Conservation (phyloP, 2,329 filamentous ascomycete genomes). For the Colletotrichum simmondsii region DNA sequence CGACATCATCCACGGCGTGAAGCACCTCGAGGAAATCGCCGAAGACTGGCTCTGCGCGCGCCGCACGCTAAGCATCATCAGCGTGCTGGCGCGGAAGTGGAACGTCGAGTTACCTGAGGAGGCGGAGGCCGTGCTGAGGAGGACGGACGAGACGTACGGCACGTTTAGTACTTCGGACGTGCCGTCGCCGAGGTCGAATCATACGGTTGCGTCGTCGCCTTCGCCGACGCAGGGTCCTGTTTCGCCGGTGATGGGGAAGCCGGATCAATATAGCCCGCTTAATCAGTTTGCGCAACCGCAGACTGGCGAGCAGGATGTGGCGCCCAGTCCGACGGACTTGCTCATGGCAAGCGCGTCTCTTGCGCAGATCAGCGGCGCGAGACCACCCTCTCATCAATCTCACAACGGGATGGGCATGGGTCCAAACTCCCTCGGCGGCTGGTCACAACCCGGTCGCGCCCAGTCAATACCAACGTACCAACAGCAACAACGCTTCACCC, state of each 20-base stretch:
- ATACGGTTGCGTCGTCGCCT: conserved; percentile 40
- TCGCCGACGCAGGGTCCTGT: conserved; percentile 38
- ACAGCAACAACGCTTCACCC: conserved; percentile 31
- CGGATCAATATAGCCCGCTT: conserved; percentile 48
- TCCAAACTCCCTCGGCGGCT: conserved; percentile 32
- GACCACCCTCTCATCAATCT: conserved; percentile 24
- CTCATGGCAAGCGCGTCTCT: conserved; percentile 39
- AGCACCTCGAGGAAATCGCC: conserved; percentile 93
- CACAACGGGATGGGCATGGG: background rate
- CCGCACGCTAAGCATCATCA: conserved; percentile 85
- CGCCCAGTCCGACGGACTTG: conserved; percentile 41
- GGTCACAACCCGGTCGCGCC: conserved; percentile 39
- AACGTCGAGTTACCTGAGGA: conserved; percentile 87
- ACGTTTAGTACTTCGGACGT: conserved; percentile 72
- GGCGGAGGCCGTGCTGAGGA: conserved; percentile 78
- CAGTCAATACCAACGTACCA: conserved; percentile 43
- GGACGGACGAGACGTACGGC: conserved; percentile 84
- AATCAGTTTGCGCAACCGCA: conserved; percentile 46
- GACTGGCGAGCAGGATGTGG: conserved; percentile 37
- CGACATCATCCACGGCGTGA: conserved; percentile 90
- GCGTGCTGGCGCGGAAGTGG: conserved; percentile 89
- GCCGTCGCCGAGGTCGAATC: conserved; percentile 60
- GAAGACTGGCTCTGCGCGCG: conserved; percentile 94
- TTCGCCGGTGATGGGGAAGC: conserved; percentile 36
- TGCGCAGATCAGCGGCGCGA: conserved; percentile 36